Percentiles rank a stretch among this genome's conserved stretches.
Conservation (phyloP, 192 early-diverging fungal genomes). For the Entomortierella chlamydospora region DNA sequence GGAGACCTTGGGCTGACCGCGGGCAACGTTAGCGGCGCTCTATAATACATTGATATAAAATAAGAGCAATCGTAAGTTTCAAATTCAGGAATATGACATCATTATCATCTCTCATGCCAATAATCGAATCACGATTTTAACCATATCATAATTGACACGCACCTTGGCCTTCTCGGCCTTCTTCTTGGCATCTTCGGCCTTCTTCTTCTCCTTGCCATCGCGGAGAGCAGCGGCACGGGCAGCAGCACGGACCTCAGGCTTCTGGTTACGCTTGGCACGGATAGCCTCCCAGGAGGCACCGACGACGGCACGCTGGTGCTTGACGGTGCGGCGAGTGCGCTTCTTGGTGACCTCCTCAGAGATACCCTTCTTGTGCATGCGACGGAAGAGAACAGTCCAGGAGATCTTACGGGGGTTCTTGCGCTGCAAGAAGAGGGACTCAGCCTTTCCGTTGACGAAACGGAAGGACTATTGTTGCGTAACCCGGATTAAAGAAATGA, state of each 20-base stretch:
- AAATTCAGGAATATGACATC: no score
- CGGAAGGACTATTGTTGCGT: slow-evolving; percentile 78
- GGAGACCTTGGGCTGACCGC: slow-evolving; percentile 73
- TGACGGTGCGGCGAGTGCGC: slow-evolving; percentile 92
- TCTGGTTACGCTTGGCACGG: slow-evolving; percentile 97
- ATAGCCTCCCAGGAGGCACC: slow-evolving; percentile 96
- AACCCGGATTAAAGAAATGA: background rate
- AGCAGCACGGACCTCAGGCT: slow-evolving; percentile 94
- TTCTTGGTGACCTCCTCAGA: slow-evolving; percentile 97
- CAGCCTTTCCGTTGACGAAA: slow-evolving; percentile 96
- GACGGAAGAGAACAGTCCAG: slow-evolving; percentile 98
- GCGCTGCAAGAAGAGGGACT: slow-evolving; percentile 97
- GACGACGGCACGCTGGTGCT: slow-evolving; percentile 95
- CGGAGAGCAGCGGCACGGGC: slow-evolving; percentile 86
- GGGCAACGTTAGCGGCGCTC: slow-evolving; percentile 57
- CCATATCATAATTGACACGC: slow-evolving; percentile 6
- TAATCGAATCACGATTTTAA: no score
- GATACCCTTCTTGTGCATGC: slow-evolving; percentile 99
- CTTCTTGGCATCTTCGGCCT: slow-evolving; percentile 86
- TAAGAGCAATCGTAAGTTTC: background rate
- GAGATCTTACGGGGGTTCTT: slow-evolving; percentile 97
- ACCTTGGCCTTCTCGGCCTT: slow-evolving; percentile 89
- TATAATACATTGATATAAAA: slow-evolving; percentile 11
- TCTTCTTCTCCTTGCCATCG: slow-evolving; percentile 95
- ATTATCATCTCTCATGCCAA: no score